Evolutionary conservation across 2,329 filamentous ascomycete species (phyloP).

Genomic region (Sphaceloma murrayae): DNA sequence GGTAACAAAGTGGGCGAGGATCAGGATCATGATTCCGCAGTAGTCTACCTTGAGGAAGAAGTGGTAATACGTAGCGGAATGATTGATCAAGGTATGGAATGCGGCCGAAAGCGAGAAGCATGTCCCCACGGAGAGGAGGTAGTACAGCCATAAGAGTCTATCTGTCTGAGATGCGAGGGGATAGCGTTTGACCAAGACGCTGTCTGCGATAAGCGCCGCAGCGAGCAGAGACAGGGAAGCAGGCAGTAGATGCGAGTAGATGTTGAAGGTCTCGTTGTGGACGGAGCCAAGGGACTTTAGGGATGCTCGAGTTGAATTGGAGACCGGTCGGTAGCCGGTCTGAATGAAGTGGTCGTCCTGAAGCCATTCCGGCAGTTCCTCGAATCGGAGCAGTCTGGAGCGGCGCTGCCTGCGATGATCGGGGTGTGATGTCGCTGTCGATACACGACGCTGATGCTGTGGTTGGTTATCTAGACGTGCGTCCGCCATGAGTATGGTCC

Average conservation of each 20-base stretch:
- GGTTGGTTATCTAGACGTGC: background rate
- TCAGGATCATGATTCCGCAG: background rate
- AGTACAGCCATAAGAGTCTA: slow-evolving; percentile 18
- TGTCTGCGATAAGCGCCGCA: slow-evolving; percentile 19
- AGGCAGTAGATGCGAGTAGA: slow-evolving; percentile 22
- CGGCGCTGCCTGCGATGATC: background rate
- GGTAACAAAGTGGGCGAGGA: slow-evolving; percentile 1
- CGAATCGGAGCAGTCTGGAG: background rate
- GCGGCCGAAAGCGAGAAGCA: slow-evolving; percentile 20
- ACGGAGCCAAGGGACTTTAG: slow-evolving; percentile 14
- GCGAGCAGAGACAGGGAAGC: slow-evolving; percentile 16
- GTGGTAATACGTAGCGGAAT: slow-evolving; percentile 19
- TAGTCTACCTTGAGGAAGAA: background rate
- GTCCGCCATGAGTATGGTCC: no score
- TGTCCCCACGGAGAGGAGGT: slow-evolving; percentile 21
- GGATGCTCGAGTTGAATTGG: background rate
- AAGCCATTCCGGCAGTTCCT: background rate
- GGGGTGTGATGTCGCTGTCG: background rate
- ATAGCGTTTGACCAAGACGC: slow-evolving; percentile 17
- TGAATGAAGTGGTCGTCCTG: slow-evolving; percentile 5
- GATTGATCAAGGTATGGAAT: slow-evolving; percentile 27
- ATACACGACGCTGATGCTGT: no score
- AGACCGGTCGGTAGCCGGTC: background rate
- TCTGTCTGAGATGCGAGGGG: slow-evolving; percentile 16
- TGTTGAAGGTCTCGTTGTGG: slow-evolving; percentile 24